Evolutionary conservation across 2,329 filamentous ascomycete genomes (phyloP).

Genomic region (Emmonsiellopsis sp.): DNA sequence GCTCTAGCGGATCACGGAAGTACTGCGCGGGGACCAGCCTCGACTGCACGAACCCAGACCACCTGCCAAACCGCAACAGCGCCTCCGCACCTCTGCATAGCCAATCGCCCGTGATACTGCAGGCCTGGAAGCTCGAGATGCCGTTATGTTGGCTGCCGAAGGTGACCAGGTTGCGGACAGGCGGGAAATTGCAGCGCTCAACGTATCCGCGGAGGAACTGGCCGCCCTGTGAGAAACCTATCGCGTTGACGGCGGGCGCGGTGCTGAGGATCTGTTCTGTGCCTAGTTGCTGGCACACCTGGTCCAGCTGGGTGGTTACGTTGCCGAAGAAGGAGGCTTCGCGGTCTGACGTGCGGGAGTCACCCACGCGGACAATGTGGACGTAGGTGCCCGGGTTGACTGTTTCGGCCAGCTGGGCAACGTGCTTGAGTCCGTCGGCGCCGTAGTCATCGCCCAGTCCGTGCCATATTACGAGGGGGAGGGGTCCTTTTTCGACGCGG

Average conservation of each 20-base stretch:
- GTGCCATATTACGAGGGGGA: slow-evolving; percentile 94
- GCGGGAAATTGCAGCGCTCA: slow-evolving; percentile 72
- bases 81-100: slow-evolving; percentile 73
- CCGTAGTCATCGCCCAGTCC: slow-evolving; percentile 61
- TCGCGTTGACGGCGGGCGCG: slow-evolving; percentile 74
- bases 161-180: slow-evolving; percentile 70
- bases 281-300: slow-evolving; percentile 70
- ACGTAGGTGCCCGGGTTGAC: slow-evolving; percentile 76
- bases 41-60: slow-evolving; percentile 67
- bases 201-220: slow-evolving; percentile 90
- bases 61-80: slow-evolving; percentile 70
- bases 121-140: slow-evolving; percentile 73
- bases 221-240: slow-evolving; percentile 93
- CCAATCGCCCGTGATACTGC: slow-evolving; percentile 58
- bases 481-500: slow-evolving; percentile 35
- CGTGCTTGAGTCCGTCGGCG: slow-evolving; percentile 61
- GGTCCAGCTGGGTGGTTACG: slow-evolving; percentile 64
- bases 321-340: slow-evolving; percentile 87
- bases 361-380: slow-evolving; percentile 66
- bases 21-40: slow-evolving; percentile 90
- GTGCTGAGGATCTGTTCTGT: slow-evolving; percentile 70
- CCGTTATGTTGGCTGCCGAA: slow-evolving; percentile 91
- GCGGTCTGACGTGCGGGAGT: slow-evolving; percentile 60
- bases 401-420: slow-evolving; percentile 62
- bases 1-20: slow-evolving; percentile 63